These are phyloP conservation scores for Dendrobium officinale DNA, from an alignment of 106 monocot species.

Conservation along the genomic window DNA sequence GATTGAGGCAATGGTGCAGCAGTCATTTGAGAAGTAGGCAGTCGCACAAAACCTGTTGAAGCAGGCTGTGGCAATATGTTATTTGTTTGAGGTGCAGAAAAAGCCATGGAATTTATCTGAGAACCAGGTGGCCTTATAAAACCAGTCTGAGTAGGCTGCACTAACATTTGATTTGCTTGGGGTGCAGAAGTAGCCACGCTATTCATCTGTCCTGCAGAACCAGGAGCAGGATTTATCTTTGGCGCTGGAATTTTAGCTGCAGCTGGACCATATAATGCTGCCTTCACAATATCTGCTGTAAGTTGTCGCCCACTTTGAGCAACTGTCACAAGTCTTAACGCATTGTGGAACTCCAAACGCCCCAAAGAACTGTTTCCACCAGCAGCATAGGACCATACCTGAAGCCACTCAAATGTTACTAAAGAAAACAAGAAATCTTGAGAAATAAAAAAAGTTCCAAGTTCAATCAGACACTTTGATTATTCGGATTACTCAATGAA, in stretches of 20 bases:
- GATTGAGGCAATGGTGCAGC: slow-evolving; percentile 5
- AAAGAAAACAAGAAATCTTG: not conserved
- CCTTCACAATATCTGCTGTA: slow-evolving; percentile 78
- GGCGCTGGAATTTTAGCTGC: slow-evolving; percentile 88
- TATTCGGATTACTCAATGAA: not conserved
- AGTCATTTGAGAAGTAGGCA: slow-evolving; percentile 6
- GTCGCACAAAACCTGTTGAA: slow-evolving; percentile 7
- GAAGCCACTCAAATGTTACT: not conserved
- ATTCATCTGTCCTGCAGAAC: slow-evolving; percentile 12
- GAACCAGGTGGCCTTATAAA: slow-evolving; percentile 6
- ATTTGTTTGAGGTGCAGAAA: slow-evolving; percentile 11
- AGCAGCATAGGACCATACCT: slow-evolving; percentile 24
- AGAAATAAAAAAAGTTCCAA: not conserved
- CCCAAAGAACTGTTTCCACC: slow-evolving; percentile 79
- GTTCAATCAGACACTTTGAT: not conserved
- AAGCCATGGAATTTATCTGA: slow-evolving; percentile 8
- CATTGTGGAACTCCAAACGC: slow-evolving; percentile 82
- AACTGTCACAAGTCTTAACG: slow-evolving; percentile 78
- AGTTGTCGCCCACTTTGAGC: slow-evolving; percentile 76
- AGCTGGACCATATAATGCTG: slow-evolving; percentile 85
- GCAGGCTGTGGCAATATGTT: not conserved
- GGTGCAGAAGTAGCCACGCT: not conserved
- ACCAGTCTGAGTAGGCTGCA: not conserved
- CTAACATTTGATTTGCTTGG: slow-evolving; percentile 1
- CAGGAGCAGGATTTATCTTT: slow-evolving; percentile 40